Conservation (phyloP, 176 grass and related monocot species). For the Alloteropsis semialata region DNA sequence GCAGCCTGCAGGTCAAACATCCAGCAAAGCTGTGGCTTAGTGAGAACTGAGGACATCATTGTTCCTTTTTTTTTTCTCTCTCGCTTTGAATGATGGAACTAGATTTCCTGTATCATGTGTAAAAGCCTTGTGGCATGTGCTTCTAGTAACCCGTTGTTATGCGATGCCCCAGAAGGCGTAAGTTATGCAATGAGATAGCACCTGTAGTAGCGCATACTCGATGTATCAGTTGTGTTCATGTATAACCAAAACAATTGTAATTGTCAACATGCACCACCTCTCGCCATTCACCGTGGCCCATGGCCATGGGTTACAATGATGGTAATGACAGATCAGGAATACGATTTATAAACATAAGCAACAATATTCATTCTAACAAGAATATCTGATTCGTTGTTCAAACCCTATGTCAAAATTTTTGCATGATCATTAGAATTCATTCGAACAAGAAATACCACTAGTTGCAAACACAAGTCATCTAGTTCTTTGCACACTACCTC, state of each 20-base stretch:
- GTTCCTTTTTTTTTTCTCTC: conserved; percentile 10
- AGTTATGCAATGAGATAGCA: conserved; percentile 31
- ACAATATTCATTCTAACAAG: neutral
- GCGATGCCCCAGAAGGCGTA: conserved; percentile 6
- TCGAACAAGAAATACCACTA: neutral
- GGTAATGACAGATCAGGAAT: neutral
- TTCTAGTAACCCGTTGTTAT: conserved; percentile 21
- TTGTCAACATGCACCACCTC: neutral
- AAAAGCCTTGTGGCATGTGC: conserved; percentile 37
- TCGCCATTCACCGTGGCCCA: neutral
- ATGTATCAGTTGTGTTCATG: conserved; percentile 19
- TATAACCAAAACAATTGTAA: conserved; percentile 3
- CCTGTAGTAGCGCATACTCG: conserved; percentile 27
- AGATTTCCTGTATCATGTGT: conserved; percentile 48
- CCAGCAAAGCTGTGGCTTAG: neutral
- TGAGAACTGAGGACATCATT: conserved; percentile 37
- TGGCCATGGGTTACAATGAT: too few species aligned
- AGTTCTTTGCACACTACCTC: neutral
- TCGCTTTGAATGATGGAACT: conserved; percentile 31
- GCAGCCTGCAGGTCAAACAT: conserved; percentile 19
- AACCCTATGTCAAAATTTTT: neutral
- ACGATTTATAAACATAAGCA: neutral
- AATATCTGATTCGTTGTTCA: neutral
- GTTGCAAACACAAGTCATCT: neutral
- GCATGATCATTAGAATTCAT: neutral